phyloP scores from a whole-genome alignment of 2,329 filamentous ascomycete genomes.

The Aspergillus novoparasiticus region DNA sequence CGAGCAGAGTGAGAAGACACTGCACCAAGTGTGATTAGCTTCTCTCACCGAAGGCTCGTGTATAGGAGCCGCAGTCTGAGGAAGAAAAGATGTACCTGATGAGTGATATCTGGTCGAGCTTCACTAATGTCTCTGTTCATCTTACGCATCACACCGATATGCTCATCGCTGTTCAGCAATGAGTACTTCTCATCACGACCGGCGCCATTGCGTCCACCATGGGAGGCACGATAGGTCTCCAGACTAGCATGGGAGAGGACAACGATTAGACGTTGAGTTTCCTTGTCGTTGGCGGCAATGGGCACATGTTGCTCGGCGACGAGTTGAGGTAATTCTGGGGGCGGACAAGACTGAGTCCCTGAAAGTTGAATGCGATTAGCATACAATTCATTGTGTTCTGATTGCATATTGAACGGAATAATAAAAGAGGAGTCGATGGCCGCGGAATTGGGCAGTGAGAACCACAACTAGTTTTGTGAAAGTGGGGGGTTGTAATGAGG shows the following conservation, averaged over 20 bases:
- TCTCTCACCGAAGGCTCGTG: not conserved
- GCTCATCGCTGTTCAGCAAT: conserved; percentile 96
- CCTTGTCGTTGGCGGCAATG: conserved; percentile 83
- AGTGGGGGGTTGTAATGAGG: not conserved
- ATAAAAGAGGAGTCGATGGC: conserved; percentile 8
- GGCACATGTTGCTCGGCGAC: conserved; percentile 90
- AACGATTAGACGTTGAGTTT: conserved; percentile 88
- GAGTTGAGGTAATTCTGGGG: conserved; percentile 84
- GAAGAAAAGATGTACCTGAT: conserved; percentile 71
- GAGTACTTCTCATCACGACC: conserved; percentile 91
- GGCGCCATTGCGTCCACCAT: conserved; percentile 66
- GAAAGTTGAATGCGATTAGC: conserved; percentile 32
- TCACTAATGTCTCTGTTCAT: conserved; percentile 99
- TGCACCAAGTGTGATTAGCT: conserved; percentile 42
- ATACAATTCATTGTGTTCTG: conserved; percentile 17
- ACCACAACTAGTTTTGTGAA: not conserved
- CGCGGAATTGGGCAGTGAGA: not conserved
- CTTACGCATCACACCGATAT: conserved; percentile 98
- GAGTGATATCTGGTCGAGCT: conserved; percentile 94
- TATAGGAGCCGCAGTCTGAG: not conserved
- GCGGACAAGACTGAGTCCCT: conserved; percentile 94
- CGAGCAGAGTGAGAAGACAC: conserved; percentile 95
- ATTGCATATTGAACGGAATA: conserved; percentile 5
- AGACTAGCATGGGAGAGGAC: conserved; percentile 96
- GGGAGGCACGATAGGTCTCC: conserved; percentile 92